These are phyloP conservation scores for Leccinellum luteum DNA, from an alignment of 768 basidiomycete species.

Conservation along the genomic window DNA sequence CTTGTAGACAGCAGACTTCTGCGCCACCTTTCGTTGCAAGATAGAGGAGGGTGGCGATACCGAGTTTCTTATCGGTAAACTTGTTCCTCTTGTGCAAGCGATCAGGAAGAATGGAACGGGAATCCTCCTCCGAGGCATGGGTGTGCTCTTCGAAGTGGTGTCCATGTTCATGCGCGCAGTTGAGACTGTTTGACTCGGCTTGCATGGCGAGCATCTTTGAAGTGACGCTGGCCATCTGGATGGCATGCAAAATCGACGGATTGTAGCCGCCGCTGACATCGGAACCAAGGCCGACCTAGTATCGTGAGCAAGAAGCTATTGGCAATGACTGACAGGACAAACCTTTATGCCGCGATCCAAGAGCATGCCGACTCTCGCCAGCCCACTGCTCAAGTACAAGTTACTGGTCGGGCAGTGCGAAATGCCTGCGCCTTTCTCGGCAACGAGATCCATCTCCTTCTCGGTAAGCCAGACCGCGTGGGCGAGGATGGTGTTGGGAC, in stretches of 20 bases:
- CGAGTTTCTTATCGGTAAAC: slow-evolving; percentile 62
- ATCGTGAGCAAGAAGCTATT: slow-evolving; percentile 3
- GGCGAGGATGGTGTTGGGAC: slow-evolving; percentile 79
- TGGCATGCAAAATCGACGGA: slow-evolving; percentile 70
- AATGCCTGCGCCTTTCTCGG: slow-evolving; percentile 63
- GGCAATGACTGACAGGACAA: slow-evolving; percentile 12
- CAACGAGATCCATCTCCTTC: slow-evolving; percentile 71
- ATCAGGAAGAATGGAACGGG: not conserved
- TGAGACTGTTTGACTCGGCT: slow-evolving; percentile 14
- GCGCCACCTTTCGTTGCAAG: slow-evolving; percentile 94
- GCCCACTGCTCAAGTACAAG: slow-evolving; percentile 84
- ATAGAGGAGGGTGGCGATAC: slow-evolving; percentile 75
- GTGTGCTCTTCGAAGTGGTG: not conserved
- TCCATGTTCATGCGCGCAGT: not conserved
- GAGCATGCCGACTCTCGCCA: slow-evolving; percentile 74
- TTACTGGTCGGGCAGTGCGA: slow-evolving; percentile 96
- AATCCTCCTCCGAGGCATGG: not conserved
- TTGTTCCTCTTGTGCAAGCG: slow-evolving; percentile 4
- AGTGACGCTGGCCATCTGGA: slow-evolving; percentile 75
- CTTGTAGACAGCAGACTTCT: slow-evolving; percentile 67
- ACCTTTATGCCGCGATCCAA: slow-evolving; percentile 89
- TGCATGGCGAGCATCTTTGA: slow-evolving; percentile 73
- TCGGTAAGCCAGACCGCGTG: slow-evolving; percentile 82
- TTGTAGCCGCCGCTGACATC: slow-evolving; percentile 89
- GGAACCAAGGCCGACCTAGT: slow-evolving; percentile 89